Conservation (phyloP, 495 filamentous ascomycete species). For the Talaromyces liani region DNA sequence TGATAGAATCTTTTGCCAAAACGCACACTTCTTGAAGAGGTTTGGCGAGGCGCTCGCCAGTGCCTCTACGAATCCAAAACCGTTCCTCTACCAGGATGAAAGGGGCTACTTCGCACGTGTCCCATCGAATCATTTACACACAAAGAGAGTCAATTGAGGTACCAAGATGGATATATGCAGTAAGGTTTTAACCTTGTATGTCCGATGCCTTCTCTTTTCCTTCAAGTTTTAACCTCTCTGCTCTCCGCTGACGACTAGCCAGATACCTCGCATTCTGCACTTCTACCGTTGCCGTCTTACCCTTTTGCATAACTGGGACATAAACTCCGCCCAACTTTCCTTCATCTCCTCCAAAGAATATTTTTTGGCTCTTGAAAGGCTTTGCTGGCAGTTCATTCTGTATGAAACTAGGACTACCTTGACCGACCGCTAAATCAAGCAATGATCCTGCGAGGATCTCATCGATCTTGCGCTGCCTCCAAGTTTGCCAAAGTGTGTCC, state of each 20-base stretch:
- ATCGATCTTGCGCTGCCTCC: slow-evolving; percentile 81
- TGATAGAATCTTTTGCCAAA: slow-evolving; percentile 57
- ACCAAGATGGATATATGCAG: background rate
- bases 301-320: slow-evolving; percentile 59
- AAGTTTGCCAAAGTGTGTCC: slow-evolving; percentile 68
- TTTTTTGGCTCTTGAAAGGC: slow-evolving; percentile 39
- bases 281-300: slow-evolving; percentile 54
- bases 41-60: slow-evolving; percentile 72
- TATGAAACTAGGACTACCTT: slow-evolving; percentile 31
- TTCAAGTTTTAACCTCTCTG: slow-evolving; percentile 22
- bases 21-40: slow-evolving; percentile 63
- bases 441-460: slow-evolving; percentile 69
- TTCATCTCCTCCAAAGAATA: slow-evolving; percentile 64
- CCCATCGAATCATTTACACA: background rate
- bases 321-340: slow-evolving; percentile 58
- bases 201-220: background rate
- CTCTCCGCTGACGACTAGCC: slow-evolving; percentile 60
- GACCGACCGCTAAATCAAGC: slow-evolving; percentile 51
- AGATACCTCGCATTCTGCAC: slow-evolving; percentile 74
- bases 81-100: slow-evolving; percentile 15
- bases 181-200: background rate
- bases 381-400: slow-evolving; percentile 20
- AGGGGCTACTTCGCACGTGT: background rate
- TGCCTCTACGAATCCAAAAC: slow-evolving; percentile 68
- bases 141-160: background rate